Evolutionary conservation across 2,329 filamentous ascomycete genomes (phyloP), one percentile per base, ranked within the genome.

Genomic region (Diaporthe amygdali): DNA sequence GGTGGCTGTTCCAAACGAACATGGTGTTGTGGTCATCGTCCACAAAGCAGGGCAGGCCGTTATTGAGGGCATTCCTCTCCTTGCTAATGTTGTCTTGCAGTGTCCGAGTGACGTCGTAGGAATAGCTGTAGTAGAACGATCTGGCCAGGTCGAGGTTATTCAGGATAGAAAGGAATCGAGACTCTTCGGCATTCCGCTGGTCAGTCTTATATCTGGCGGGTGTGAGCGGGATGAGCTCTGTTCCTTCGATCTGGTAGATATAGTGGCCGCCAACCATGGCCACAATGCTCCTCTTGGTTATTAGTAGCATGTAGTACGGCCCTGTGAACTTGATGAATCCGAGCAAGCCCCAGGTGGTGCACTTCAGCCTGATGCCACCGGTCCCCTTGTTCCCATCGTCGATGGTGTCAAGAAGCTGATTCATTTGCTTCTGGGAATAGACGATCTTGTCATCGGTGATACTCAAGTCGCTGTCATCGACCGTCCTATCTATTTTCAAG

Each of bases 51-150:
- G 89, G 84, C 15, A 87, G 82, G 1, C 93, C 94, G 72, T 91
- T 86, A 37, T 90, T 87, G 63, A 97, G 82, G 3, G 92, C 90
- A 61, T 89, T 86, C 47, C 96, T 89, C 81, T 98, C 95, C 39
- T 91, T 88, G 25, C 91, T 92, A 72, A 99, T 95, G 77, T 99
- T 99, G 78, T 96, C 91, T 80, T 99, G 96, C 56, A 99, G 84
- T 1, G 95, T 97, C 68, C 92, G 90, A 0, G 96, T 99, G 75
- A 98, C 93, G 79, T 99, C 94, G 83, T 99, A 99, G 0, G 96
- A 97, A 80, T 98, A 98, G 83, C 96, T 98, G 84, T 98, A 99
- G 82, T 99, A 99, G 81, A 99, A 99, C 0, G 94, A 97, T 70
- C 93, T 89, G 0, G 93, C 95, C 72, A 99, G 84, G 80, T 99